Percentiles rank a stretch among this genome's conserved stretches.
These are phyloP conservation scores for Chiua sp. DNA, from an alignment of 1,284 basidiomycete species.

Conservation along the genomic window DNA sequence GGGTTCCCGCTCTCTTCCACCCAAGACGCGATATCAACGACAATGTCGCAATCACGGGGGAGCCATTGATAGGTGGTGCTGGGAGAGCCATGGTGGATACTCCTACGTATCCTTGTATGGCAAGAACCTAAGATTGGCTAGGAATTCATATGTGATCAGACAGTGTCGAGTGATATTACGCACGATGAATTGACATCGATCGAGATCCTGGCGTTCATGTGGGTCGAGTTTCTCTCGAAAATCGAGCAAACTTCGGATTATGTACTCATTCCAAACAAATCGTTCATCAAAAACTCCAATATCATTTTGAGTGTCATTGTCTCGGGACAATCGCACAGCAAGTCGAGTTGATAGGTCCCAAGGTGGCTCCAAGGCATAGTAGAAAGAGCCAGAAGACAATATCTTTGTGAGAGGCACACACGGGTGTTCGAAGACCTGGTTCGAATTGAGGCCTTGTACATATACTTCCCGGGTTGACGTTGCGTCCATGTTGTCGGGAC, in stretches of 20 bases:
- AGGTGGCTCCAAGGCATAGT: slow-evolving; percentile 80
- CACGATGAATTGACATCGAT: slow-evolving; percentile 83
- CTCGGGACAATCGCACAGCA: slow-evolving; percentile 64
- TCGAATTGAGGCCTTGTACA: slow-evolving; percentile 42
- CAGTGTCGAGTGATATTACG: slow-evolving; percentile 41
- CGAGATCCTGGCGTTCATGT: slow-evolving; percentile 71
- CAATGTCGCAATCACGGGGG: slow-evolving; percentile 70
- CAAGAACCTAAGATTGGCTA: slow-evolving; percentile 63
- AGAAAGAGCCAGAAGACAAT: slow-evolving; percentile 91
- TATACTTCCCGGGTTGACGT: slow-evolving; percentile 55
- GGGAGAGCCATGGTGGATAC: slow-evolving; percentile 73
- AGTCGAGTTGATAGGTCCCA: slow-evolving; percentile 93
- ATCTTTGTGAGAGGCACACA: slow-evolving; percentile 92
- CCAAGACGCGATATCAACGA: slow-evolving; percentile 88
- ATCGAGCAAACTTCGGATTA: slow-evolving; percentile 80
- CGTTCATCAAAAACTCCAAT: slow-evolving; percentile 76
- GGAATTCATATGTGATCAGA: slow-evolving; percentile 23
- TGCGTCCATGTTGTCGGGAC: slow-evolving; percentile 57
- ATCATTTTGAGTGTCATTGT: slow-evolving; percentile 54
- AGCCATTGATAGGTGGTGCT: slow-evolving; percentile 72
- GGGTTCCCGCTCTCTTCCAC: slow-evolving; percentile 95
- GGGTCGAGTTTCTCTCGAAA: slow-evolving; percentile 79
- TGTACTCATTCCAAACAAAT: slow-evolving; percentile 90
- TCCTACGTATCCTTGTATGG: slow-evolving; percentile 94
- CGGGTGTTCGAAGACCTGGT: slow-evolving; percentile 82